Base-by-base conservation (phyloP, 2,329 filamentous ascomycete species). In the Diaporthe citriasiana region DNA sequence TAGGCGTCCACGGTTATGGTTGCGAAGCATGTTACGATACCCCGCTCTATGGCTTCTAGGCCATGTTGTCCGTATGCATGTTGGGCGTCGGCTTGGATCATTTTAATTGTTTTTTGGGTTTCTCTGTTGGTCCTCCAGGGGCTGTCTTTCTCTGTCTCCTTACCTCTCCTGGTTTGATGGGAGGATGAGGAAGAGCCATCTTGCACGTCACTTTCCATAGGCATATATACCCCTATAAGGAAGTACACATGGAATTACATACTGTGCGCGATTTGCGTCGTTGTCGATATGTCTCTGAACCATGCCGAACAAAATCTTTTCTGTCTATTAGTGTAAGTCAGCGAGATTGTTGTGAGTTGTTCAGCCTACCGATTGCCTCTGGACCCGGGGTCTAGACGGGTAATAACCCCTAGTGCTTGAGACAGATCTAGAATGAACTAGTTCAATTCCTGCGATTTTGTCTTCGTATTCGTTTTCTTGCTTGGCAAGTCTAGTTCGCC, bases 21-120 rank as follows among this genome's bases (percentile, higher is more conserved):
- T 38, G 30, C 22, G 35, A 25, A 38, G 60, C 30, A 66, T 51
- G 30, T 25, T 50, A 35, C 30, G 22, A 66, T 66, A 66, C 60
- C 60, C 30, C 17, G 3, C 13, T 6, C 7, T n/a, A 0, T 66
- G 60, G 42, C 42, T 66, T 10, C 45, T 50, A 66, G 27, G 42
- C 45, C 42, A 35, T 50, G 7, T 22, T 17, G 15, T 47, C 27
- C 22, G 30, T 12, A 45, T 66, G 45, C 57, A 17, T 42, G n/a
- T 60, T 60, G 30, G 30, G 45, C 22, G 45, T 25, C 8, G 45
- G 45, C 22, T n/a, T 22, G 45, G 13, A 25, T 13, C 22, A 0
- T n/a, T 50, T 50, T 25, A 22, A 25, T 8, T 50, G 3, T 22
- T n/a, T n/a, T 50, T 50, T 7, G 22, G 45, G n/a, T 2, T 4